Evolutionary conservation across 805 yeast species (phyloP).

Genomic region (Barnettozyma vustinii): DNA sequence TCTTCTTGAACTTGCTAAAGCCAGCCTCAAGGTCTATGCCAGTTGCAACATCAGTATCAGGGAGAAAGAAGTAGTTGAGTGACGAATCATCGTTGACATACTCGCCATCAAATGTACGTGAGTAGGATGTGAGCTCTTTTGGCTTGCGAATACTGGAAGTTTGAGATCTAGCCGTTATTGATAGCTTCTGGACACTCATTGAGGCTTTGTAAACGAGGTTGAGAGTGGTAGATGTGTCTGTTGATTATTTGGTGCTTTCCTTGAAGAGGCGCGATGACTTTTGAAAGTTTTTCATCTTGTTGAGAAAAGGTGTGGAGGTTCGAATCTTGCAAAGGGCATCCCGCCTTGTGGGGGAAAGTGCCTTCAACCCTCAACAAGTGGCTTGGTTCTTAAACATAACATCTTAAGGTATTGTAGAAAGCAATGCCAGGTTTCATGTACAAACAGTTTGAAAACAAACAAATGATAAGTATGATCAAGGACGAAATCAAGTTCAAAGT

Average conservation of each 20-base stretch:
- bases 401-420: too few relatives aligned
- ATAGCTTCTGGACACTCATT: conserved; percentile 11
- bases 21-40: conserved; percentile 64
- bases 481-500: too few relatives aligned
- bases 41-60: conserved; percentile 63
- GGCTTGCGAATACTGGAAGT: conserved; percentile 80
- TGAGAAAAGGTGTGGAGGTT: background rate
- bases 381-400: too few relatives aligned
- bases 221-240: background rate
- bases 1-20: conserved; percentile 47
- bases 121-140: conserved; percentile 65
- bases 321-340: background rate
- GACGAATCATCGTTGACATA: conserved; percentile 46
- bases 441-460: too few relatives aligned
- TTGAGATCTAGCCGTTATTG: conserved; percentile 40
- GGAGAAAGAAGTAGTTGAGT: conserved; percentile 73
- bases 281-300: background rate
- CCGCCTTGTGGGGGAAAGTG: background rate
- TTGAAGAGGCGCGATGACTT: too few relatives aligned
- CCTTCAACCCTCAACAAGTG: too few relatives aligned
- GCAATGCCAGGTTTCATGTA: too few relatives aligned
- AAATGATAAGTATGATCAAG: too few relatives aligned
- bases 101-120: conserved; percentile 54
- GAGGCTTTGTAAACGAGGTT: background rate
- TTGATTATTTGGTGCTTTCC: background rate